Base-by-base conservation (phyloP, 1,139 yeast genomes). In the Magnusiomyces suaveolens region DNA sequence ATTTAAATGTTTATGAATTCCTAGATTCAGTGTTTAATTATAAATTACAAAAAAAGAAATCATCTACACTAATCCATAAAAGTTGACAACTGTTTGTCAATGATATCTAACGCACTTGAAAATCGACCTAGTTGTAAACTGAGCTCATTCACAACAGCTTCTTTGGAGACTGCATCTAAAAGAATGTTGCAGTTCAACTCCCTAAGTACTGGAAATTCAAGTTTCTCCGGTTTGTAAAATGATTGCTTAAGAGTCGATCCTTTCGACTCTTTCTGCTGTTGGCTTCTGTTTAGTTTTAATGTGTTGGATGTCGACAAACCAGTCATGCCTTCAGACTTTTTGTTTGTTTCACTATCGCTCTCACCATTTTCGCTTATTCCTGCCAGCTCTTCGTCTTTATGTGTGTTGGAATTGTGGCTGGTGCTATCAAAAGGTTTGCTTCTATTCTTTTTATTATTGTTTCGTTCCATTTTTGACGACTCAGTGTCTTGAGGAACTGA, bases 141-240 rank as follows among this genome's bases (percentile, higher is more conserved):
- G 48, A 70, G 59, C 49, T 67, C 68, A 20, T 58, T 59, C 21
- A 64, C 58, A 1, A 66, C 65, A 6, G 60, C 63, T 25, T 63
- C 60, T 39, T 61, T 62, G 0, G 71, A 66, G 1, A 71, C 62
- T 46, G 64, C 59, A 55, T 70, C 72, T 36, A 68, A 60, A 52
- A 70, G 57, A 38, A 67, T 60, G 16, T 61, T 53, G 49, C 64
- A 51, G 56, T 70, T 69, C 8, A 70, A 52, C 32, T 53, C 52
- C 12, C 60, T 62, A 54, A 58, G 54, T 2, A 56, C 55, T 2
- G 67, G 66, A 54, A 64, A 64, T 24, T 29, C 32, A n/a, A 26
- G 21, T 14, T 48, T 43, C 10, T 44, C 43, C 18, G 6, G 41
- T 10, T 36, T n/a, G n/a, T n/a, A n/a, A n/a, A n/a, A n/a, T n/a